Evolutionary conservation across 2,329 filamentous ascomycete species (phyloP).

Genomic region (Atkinsonella texensis): DNA sequence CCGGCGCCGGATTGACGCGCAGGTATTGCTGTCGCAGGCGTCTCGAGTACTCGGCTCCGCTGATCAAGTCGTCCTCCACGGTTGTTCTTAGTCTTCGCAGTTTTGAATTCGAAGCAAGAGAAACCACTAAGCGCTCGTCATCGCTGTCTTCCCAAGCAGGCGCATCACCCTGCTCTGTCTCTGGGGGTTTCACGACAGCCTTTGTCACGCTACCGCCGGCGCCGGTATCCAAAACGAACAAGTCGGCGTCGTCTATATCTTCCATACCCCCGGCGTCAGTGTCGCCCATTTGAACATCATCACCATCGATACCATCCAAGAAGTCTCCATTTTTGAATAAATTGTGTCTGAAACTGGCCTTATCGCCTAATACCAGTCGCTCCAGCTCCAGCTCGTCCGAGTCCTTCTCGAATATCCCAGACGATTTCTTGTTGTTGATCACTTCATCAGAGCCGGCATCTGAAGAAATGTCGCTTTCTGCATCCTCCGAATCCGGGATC

Average conservation of each 20-base stretch:
- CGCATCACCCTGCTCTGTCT: constrained; percentile 23
- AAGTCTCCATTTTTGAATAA: constrained; percentile 38
- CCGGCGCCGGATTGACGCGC: constrained; percentile 45
- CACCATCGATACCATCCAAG: constrained; percentile 26
- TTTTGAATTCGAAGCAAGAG: constrained; percentile 57
- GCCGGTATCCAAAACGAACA: constrained; percentile 74
- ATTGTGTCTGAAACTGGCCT: constrained; percentile 65
- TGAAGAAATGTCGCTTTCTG: constrained; percentile 17
- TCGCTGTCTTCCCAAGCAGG: constrained; percentile 91
- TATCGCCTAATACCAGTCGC: constrained; percentile 77
- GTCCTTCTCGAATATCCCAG: constrained; percentile 51
- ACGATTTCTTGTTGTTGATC: constrained; percentile 16
- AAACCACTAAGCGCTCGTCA: constrained; percentile 77
- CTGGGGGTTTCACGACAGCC: constrained; percentile 12
- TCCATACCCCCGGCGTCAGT: constrained; percentile 43
- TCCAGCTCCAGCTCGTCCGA: constrained; percentile 78
- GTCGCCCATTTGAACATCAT: constrained; percentile 25
- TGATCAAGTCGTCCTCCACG: constrained; percentile 77
- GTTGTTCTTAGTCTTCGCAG: constrained; percentile 72
- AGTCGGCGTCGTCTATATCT: constrained; percentile 59
- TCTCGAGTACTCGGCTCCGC: constrained; percentile 71
- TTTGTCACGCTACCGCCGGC: constrained; percentile 23
- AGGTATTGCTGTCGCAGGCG: constrained; percentile 69
- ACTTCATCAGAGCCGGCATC: constrained; percentile 18
- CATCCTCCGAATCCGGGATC: constrained; percentile 15